Conservation (phyloP, 257 asterid species). For the Solanum chiquidenum region DNA sequence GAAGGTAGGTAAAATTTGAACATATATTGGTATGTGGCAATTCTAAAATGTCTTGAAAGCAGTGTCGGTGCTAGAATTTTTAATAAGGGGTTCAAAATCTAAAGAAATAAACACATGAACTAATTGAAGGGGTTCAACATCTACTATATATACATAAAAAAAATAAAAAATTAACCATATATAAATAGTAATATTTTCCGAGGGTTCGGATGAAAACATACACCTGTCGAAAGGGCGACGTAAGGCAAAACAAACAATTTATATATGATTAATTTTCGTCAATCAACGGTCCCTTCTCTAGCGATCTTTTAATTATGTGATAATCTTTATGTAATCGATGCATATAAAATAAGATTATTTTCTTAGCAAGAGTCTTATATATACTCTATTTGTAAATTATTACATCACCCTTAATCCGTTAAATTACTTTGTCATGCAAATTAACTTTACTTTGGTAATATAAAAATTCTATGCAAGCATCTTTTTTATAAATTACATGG, state of each 20-base stretch:
- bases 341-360: neutral
- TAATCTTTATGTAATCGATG: neutral
- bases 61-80: neutral
- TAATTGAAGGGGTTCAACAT: fast-evolving
- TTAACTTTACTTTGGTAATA: neutral
- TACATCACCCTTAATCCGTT: neutral
- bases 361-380: neutral
- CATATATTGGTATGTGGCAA: neutral
- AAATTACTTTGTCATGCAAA: neutral
- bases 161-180: no score
- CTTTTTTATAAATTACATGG: no score
- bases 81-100: fast-evolving
- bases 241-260: neutral
- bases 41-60: neutral
- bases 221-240: no score
- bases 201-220: fast-evolving
- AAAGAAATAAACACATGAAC: no score
- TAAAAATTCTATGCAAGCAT: no score
- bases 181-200: no score
- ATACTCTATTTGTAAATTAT: neutral
- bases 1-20: neutral
- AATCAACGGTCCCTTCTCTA: neutral
- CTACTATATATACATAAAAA: no score
- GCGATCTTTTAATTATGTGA: no score
- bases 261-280: no score